Percentiles rank a stretch among this genome's conserved stretches.
Conservation (phyloP, 805 yeast species). For the Ogataea thermomethanolica region DNA sequence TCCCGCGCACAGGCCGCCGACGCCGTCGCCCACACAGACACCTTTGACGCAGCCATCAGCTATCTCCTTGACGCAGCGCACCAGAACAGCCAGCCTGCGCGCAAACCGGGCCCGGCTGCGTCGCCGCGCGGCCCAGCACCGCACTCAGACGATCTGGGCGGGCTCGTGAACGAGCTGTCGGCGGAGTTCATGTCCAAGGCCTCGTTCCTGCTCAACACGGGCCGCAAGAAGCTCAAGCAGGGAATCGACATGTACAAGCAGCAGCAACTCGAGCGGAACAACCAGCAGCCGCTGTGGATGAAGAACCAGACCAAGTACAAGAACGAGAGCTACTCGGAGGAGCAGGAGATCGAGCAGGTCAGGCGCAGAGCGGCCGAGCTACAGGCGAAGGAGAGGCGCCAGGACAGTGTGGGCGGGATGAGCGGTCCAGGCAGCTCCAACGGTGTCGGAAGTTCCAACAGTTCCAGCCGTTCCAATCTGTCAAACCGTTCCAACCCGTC, state of each 20-base stretch:
- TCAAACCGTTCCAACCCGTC: too few species aligned
- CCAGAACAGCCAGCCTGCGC: slow-evolving; percentile 23
- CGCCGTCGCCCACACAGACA: slow-evolving; percentile 51
- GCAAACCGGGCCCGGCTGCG: neutral
- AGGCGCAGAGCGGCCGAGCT: slow-evolving; percentile 27
- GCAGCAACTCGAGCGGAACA: slow-evolving; percentile 28
- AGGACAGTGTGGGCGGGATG: too few species aligned
- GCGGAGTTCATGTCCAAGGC: slow-evolving; percentile 58
- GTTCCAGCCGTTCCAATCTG: neutral
- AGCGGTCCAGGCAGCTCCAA: too few species aligned
- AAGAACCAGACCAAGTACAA: slow-evolving; percentile 49
- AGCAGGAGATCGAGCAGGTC: slow-evolving; percentile 40
- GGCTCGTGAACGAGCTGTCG: slow-evolving; percentile 51
- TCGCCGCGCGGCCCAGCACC: neutral
- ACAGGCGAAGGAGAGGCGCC: slow-evolving; percentile 37
- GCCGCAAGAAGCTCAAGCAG: slow-evolving; percentile 56
- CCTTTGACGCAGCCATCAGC: slow-evolving; percentile 61
- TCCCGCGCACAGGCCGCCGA: slow-evolving; percentile 52
- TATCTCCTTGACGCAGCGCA: slow-evolving; percentile 61
- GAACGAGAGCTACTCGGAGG: slow-evolving; percentile 38
- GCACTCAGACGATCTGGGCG: slow-evolving; percentile 34
- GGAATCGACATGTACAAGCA: slow-evolving; percentile 58
- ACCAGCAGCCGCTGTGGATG: slow-evolving; percentile 72
- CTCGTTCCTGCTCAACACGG: slow-evolving; percentile 52
- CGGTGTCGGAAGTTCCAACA: neutral